Evolutionary conservation across 148 eudicot genomes (phyloP), one percentile per base, ranked within the genome.

Genomic region (Rheum nobile): DNA sequence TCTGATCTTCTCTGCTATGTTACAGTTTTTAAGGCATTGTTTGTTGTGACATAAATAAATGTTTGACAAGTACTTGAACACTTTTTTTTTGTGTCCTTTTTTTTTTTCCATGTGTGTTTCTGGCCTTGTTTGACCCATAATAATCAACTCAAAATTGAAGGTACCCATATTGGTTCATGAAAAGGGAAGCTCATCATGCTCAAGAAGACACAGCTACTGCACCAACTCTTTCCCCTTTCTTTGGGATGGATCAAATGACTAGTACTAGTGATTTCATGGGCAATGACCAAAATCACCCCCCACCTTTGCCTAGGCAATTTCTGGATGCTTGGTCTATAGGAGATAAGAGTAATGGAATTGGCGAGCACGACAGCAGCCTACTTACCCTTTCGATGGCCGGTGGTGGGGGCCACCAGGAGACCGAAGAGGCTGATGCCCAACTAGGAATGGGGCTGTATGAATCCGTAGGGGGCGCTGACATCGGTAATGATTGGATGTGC

Each of bases 281-380:
- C 24, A 57, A 52, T 31, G 77, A 55, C 13, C 54, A 78, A 11
- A 31, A 28, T 24, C 78, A 75, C 11, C 46, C 52, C 46, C n/a
- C n/a, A n/a, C 76, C 80, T 21, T 78, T 71, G 9, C 72, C 89
- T 11, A 83, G 90, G 85, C 88, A 83, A 74, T 91, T 91, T 82
- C 90, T 91, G 37, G 94, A 91, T 74, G 90, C 88, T 17, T 91
- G 93, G 97, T 86, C 91, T 35, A 71, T 79, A 8, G 80, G 67
- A 13, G 84, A 59, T 10, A 59, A 78, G 57, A 76, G 77, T 46
- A 82, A 75, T 59, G 67, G 59, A 1, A 80, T 80, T 4, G 67
- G 44, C 19, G 77, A 78, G 41, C 83, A 75, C 61, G 72, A 74
- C 29, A 83, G 81, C 80, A 78, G 50, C 7, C 77, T 87, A 0